Conservation (phyloP, 1,284 basidiomycete genomes). For the Ustilago trichophora region DNA sequence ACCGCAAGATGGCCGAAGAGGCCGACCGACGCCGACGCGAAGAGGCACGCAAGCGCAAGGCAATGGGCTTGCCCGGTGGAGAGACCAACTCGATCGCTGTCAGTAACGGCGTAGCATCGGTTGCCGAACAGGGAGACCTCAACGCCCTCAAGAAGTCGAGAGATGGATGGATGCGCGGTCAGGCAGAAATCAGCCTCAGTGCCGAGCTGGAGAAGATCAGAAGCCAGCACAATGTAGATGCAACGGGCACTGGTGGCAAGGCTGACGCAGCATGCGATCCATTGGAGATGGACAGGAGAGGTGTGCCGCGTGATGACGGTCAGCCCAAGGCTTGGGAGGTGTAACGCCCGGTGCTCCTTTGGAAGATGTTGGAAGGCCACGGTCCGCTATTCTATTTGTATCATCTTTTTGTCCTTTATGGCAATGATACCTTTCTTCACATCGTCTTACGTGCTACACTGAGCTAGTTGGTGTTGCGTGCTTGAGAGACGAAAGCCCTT, state of each 20-base stretch:
- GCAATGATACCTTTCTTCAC: no score
- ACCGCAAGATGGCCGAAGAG: slow-evolving; percentile 61
- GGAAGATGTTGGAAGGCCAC: not conserved
- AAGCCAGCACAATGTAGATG: slow-evolving; percentile 2
- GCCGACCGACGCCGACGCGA: slow-evolving; percentile 54
- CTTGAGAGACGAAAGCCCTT: no score
- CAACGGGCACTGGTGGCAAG: slow-evolving; percentile 12
- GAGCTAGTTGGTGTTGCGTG: no score
- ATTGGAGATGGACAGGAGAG: slow-evolving; percentile 57
- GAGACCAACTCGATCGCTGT: slow-evolving; percentile 17
- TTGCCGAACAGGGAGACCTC: slow-evolving; percentile 34
- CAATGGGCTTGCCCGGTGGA: slow-evolving; percentile 29
- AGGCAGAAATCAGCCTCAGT: slow-evolving; percentile 29
- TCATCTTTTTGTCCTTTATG: no score
- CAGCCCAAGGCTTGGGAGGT: slow-evolving; percentile 66
- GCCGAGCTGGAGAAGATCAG: slow-evolving; percentile 25
- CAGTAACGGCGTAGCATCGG: slow-evolving; percentile 25
- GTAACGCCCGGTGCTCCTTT: no score
- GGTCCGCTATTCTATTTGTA: no score
- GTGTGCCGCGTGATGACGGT: slow-evolving; percentile 59
- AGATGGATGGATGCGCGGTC: slow-evolving; percentile 42
- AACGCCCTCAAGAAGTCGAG: slow-evolving; percentile 29
- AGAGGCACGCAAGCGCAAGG: slow-evolving; percentile 44
- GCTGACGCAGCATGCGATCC: slow-evolving; percentile 25
- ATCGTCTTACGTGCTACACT: no score